Evolutionary conservation across 1,284 basidiomycete genomes (phyloP).

Genomic region (Ganoderma sinense): DNA sequence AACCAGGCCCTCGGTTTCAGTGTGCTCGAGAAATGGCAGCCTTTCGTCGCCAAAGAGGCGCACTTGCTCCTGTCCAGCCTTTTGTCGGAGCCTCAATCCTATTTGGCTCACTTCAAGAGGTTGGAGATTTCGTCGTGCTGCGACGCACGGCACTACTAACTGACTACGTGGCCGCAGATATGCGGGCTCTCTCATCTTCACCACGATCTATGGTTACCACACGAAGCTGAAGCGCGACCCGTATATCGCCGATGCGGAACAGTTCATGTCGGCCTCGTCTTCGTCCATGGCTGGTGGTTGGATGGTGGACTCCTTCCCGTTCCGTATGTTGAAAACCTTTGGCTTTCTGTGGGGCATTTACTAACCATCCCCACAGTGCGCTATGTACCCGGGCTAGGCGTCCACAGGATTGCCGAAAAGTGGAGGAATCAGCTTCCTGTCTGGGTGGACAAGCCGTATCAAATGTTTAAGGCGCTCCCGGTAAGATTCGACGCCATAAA

Average conservation of each 20-base stretch:
- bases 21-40: constrained; percentile 18
- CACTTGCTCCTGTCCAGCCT: constrained; percentile 12
- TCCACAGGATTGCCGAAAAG: constrained; percentile 3
- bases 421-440: constrained; percentile 4
- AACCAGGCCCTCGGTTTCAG: constrained; percentile 17
- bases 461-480: constrained; percentile 22
- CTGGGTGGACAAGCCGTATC: constrained; percentile 17
- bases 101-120: constrained; percentile 7
- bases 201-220: constrained; percentile 19
- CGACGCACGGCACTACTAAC: neutral
- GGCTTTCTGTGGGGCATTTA: neutral
- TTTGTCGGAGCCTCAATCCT: neutral
- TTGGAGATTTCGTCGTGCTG: neutral
- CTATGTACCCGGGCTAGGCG: neutral
- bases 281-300: constrained; percentile 13
- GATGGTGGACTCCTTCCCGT: constrained; percentile 24
- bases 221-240: constrained; percentile 14
- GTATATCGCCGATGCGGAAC: constrained; percentile 18
- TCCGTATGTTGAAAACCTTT: constrained; percentile 6
- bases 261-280: constrained; percentile 16
- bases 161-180: neutral
- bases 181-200: constrained; percentile 20
- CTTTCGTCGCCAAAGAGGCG: constrained; percentile 5
- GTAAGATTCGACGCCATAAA: neutral
- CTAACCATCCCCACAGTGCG: neutral